Conservation (phyloP, 495 filamentous ascomycete species). For the Venustampulla echinocandica region DNA sequence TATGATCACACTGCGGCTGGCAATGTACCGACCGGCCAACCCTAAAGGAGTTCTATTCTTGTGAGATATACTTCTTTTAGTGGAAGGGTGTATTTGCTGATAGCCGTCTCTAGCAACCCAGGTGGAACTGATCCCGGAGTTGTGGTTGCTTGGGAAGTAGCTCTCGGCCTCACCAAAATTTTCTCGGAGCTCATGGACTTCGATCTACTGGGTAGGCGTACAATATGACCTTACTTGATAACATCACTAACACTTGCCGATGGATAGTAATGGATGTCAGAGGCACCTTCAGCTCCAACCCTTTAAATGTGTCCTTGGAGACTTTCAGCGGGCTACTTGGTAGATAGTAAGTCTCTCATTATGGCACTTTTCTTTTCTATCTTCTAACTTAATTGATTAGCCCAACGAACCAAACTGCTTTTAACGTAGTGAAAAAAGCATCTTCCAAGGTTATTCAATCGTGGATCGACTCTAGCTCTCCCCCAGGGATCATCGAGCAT, state of each 20-base stretch:
- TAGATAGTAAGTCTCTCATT: not conserved
- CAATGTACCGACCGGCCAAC: not conserved
- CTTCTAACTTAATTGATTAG: not conserved
- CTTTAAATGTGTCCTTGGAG: not conserved
- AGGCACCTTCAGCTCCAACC: constrained; percentile 1
- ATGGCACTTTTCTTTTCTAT: not conserved
- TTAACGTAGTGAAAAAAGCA: not conserved
- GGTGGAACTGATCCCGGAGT: constrained; percentile 2
- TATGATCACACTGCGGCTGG: not conserved
- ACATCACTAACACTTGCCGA: not conserved
- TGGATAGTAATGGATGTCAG: not conserved
- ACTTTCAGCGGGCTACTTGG: not conserved
- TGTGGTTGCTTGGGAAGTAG: constrained; percentile 1
- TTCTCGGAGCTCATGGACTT: not conserved
- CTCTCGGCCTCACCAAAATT: not conserved
- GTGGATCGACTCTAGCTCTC: constrained; percentile 2
- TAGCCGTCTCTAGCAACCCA: not conserved
- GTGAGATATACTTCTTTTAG: not conserved
- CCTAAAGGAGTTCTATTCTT: constrained; percentile 4
- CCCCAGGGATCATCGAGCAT: not conserved
- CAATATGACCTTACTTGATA: not conserved
- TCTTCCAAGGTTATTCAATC: not conserved
- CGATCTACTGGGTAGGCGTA: not conserved
- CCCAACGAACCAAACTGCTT: not conserved
- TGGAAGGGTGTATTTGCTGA: not conserved